Conservation (phyloP, 2,329 filamentous ascomycete genomes). For the Endothia cerciana region DNA sequence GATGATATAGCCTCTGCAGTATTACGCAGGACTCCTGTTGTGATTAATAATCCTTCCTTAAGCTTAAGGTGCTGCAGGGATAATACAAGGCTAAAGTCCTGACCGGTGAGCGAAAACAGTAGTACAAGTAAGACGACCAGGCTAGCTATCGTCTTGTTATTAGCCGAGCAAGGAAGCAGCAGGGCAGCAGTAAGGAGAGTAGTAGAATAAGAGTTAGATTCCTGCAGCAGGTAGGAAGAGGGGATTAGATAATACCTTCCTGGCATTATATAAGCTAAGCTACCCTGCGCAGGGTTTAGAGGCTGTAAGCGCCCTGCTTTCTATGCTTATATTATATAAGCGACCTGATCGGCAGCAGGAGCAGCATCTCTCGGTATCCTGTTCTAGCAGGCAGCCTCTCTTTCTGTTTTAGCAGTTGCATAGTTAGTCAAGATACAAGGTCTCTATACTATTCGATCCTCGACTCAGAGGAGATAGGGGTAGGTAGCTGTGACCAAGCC, state of each 20-base stretch:
- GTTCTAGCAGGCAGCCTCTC: not conserved
- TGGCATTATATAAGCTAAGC: not conserved
- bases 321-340: not conserved
- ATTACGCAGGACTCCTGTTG: not conserved
- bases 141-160: not conserved
- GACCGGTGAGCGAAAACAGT: not conserved
- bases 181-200: too few species aligned
- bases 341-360: not conserved
- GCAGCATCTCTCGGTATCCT: not conserved
- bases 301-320: not conserved
- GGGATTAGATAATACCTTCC: not conserved
- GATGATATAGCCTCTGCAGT: not conserved
- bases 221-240: not conserved
- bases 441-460: not conserved
- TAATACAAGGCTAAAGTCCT: not conserved
- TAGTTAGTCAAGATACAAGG: not conserved
- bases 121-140: not conserved
- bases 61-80: not conserved
- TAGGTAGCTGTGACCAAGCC: not conserved
- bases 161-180: not conserved
- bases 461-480: not conserved
- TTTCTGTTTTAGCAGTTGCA: not conserved
- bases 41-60: not conserved
- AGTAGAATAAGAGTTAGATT: not conserved
- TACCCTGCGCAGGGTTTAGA: not conserved